A percentile compares a stretch with the other conserved stretches of the same genome.
Evolutionary conservation across 768 basidiomycete species (phyloP).

Genomic region (Tubosaeta brunneosetosa): DNA sequence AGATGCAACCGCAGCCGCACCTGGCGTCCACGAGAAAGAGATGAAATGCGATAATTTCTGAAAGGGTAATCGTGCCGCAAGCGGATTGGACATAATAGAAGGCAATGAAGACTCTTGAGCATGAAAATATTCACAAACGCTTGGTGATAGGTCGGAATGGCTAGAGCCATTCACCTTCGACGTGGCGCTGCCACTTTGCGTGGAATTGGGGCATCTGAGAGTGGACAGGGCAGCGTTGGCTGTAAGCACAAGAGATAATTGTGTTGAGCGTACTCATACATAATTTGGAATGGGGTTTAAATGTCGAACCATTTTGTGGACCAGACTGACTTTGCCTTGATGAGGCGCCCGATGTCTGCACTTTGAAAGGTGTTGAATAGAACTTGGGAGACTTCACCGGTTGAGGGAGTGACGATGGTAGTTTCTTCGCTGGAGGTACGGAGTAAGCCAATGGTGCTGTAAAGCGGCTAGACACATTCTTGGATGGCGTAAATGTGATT

Average conservation of each 20-base stretch:
- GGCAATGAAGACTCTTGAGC: conserved; percentile 34
- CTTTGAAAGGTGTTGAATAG: conserved; percentile 26
- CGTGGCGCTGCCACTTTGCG: conserved; percentile 22
- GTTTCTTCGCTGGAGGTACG: conserved; percentile 51
- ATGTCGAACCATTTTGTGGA: conserved; percentile 56
- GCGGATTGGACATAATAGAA: conserved; percentile 48
- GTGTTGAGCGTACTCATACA: conserved; percentile 58
- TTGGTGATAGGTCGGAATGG: conserved; percentile 9
- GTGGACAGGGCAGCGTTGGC: conserved; percentile 24
- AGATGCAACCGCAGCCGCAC: conserved; percentile 29
- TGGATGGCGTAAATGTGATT: conserved; percentile 34
- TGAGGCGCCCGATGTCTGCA: conserved; percentile 35
- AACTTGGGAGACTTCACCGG: conserved; percentile 40
- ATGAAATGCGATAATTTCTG: conserved; percentile 60
- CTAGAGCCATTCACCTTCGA: conserved; percentile 30
- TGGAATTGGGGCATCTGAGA: conserved; percentile 38
- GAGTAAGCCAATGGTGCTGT: conserved; percentile 21
- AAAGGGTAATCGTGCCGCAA: conserved; percentile 54
- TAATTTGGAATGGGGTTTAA: conserved; percentile 46
- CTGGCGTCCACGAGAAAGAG: conserved; percentile 48
- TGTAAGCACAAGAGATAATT: conserved; percentile 38
- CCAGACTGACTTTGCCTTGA: conserved; percentile 22
- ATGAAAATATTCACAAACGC: conserved; percentile 23
- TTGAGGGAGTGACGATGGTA: conserved; percentile 62
- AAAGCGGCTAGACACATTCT: conserved; percentile 25